Base-by-base conservation (phyloP, 306 rosid genomes). In the Abrus precatorius region DNA sequence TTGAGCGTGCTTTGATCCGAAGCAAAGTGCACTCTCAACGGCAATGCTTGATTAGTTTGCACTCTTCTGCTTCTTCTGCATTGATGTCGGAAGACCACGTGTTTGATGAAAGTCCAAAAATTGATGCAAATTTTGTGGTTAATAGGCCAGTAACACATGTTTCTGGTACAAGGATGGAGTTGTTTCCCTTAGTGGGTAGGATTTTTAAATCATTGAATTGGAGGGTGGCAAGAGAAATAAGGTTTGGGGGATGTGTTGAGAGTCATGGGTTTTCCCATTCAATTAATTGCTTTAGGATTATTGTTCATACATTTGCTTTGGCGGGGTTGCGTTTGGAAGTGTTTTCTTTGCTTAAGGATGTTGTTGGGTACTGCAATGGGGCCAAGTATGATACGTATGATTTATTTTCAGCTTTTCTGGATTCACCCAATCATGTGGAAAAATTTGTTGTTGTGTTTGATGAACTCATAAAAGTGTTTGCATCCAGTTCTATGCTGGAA, bases 401-500 rank as follows among this genome's bases (percentile, higher is more conserved):
- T 33, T 79, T 90, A 85, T 75, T 88, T 57, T 71, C 88, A n/a
- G 29, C 59, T 75, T 73, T 91, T 79, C 36, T 91, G 44, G 92
- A 89, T 70, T 84, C 89, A 14, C 85, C 87, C 41, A 79, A 57
- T 13, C 78, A 78, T 27, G 84, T 74, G 70, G 85, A 49, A 63
- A 82, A 84, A 27, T 86, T 86, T 0, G 49, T 13, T 80, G 38
- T 86, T 66, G 92, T 90, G 59, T 74, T 76, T 77, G 89, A 92
- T 75, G 30, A 78, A 55, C 94, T 92, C 41, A 84, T 90, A 11
- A 87, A 75, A 40, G 90, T 89, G 30, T 85, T 92, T 65, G 87
- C 97, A 6, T 85, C 86, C 34, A 86, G 87, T 66, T 81, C 87
- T 29, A 89, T 90, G 97, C 87, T 87, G 84, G 92, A 89, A 80